Evolutionary conservation across 257 asterid species (phyloP).

Genomic region (Paraleonurus japonicus): DNA sequence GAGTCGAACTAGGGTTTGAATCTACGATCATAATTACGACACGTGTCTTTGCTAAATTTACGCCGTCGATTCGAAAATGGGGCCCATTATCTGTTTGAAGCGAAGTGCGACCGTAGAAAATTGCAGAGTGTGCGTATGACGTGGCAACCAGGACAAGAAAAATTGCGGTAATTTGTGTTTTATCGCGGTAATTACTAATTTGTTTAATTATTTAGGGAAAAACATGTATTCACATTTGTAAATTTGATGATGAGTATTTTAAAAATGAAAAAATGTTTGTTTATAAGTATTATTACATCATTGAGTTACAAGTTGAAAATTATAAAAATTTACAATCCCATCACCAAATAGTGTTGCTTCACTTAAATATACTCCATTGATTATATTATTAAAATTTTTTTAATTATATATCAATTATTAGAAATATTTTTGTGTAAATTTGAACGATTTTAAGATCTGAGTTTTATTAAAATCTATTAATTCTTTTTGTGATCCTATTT

Average conservation of each 20-base stretch:
- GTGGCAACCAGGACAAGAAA: constrained; percentile 32
- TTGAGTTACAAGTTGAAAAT: neutral
- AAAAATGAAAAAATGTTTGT: too few relatives aligned
- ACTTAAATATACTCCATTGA: too few relatives aligned
- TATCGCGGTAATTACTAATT: neutral
- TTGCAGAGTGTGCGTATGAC: constrained; percentile 20
- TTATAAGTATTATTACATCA: too few relatives aligned
- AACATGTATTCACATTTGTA: too few relatives aligned
- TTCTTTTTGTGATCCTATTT: neutral
- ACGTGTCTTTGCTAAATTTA: neutral
- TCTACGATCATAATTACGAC: neutral
- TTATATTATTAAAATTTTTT: too few relatives aligned
- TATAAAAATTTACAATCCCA: neutral
- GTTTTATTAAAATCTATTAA: too few relatives aligned
- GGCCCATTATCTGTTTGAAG: constrained; percentile 35
- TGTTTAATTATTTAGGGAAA: too few relatives aligned
- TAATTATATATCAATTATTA: too few relatives aligned
- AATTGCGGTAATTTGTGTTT: neutral
- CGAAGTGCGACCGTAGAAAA: constrained; percentile 45
- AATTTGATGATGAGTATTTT: too few relatives aligned
- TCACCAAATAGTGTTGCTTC: too few relatives aligned
- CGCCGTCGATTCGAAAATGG: constrained; percentile 17
- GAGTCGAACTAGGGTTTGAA: constrained; percentile 44
- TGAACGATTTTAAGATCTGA: too few relatives aligned
- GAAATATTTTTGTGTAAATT: too few relatives aligned